These are phyloP conservation scores for Hyphochytrium catenoides DNA, from an alignment of 352 stramenopile species.

Conservation along the genomic window DNA sequence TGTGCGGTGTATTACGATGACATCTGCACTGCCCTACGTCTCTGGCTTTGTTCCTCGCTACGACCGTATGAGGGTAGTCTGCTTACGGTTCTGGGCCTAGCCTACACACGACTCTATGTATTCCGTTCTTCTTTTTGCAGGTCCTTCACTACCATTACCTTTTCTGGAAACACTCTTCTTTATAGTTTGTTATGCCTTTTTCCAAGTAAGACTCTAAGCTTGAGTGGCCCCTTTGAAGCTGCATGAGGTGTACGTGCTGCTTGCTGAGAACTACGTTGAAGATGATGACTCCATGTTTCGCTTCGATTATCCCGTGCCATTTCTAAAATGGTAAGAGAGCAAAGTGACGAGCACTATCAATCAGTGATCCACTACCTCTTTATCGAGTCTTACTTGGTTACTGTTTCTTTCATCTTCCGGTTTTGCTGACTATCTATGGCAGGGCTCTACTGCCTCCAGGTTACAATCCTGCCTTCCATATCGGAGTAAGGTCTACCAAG, in stretches of 20 bases:
- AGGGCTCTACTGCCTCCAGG: constrained; percentile 81
- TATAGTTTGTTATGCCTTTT: constrained; percentile 1
- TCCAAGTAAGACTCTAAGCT: constrained; percentile 3
- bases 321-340: constrained; percentile 32
- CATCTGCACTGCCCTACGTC: too few relatives aligned
- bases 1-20: too few relatives aligned
- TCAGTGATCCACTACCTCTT: constrained; percentile 44
- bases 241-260: constrained; percentile 84
- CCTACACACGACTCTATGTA: too few relatives aligned
- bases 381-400: too few relatives aligned
- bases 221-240: constrained; percentile 9
- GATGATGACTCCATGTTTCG: constrained; percentile 94
- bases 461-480: constrained; percentile 73
- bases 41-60: too few relatives aligned
- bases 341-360: constrained; percentile 13
- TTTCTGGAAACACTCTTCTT: constrained; percentile 3
- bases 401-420: too few relatives aligned
- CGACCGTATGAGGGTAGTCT: too few relatives aligned
- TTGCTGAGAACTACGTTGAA: constrained; percentile 97
- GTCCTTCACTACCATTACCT: background rate
- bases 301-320: constrained; percentile 62
- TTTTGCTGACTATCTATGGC: too few relatives aligned
- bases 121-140: background rate
- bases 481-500: constrained; percentile 76
- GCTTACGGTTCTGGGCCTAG: too few relatives aligned